Evolutionary conservation across 2,329 filamentous ascomycete species (phyloP).

Genomic region (Aureobasidium sp.): DNA sequence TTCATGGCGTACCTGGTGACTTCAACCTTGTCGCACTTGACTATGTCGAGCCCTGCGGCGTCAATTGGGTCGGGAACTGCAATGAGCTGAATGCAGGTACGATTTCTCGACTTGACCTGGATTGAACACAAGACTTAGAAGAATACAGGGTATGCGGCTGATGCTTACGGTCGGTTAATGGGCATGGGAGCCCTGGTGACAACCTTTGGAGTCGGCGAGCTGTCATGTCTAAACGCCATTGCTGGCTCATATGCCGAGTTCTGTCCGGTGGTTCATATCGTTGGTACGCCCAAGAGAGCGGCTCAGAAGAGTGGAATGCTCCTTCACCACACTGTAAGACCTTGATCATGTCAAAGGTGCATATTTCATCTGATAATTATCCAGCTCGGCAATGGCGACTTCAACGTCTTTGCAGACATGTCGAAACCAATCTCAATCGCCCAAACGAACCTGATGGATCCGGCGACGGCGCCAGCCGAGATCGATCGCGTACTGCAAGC

Average conservation of each 20-base stretch:
- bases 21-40: constrained; percentile 37
- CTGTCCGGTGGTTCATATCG: constrained; percentile 40
- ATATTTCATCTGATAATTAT: background rate
- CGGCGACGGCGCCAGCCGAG: constrained; percentile 59
- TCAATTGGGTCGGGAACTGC: constrained; percentile 53
- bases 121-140: background rate
- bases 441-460: constrained; percentile 61
- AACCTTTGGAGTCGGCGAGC: constrained; percentile 41
- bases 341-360: too few species aligned
- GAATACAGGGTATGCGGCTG: constrained; percentile 42
- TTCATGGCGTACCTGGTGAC: constrained; percentile 40
- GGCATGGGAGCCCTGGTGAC: constrained; percentile 35
- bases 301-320: constrained; percentile 34
- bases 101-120: constrained; percentile 21
- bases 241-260: constrained; percentile 41
- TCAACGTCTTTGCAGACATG: constrained; percentile 76
- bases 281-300: constrained; percentile 35
- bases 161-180: constrained; percentile 35
- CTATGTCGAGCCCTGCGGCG: constrained; percentile 45
- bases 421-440: constrained; percentile 62
- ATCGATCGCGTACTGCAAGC: constrained; percentile 71
- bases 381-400: constrained; percentile 51
- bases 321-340: constrained; percentile 35
- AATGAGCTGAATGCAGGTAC: constrained; percentile 50
- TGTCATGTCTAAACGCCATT: constrained; percentile 39